Evolutionary conservation across 306 rosid genomes (phyloP), one percentile per base, ranked within the genome.

Genomic region (Cyclanthera cordifolia): DNA sequence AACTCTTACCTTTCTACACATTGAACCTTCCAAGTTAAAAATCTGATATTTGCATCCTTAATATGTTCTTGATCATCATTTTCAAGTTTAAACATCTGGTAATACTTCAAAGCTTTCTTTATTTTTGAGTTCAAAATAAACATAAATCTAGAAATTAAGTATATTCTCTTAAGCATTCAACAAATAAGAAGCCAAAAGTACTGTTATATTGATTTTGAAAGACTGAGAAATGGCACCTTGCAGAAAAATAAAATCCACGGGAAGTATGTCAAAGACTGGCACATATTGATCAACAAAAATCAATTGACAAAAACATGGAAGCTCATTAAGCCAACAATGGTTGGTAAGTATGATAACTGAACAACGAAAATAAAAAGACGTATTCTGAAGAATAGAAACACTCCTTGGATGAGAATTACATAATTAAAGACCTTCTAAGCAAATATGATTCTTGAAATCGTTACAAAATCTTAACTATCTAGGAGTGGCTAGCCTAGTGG

Each of bases 401-500:
- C 24, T 43, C 71, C 41, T 66, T 15, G 16, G 23, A 66, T 16
- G 55, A 25, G 28, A 41, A 46, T 66, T 43, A 24, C 54, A 66
- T 47, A 55, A 66, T 66, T 46, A 66, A 66, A 66, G 43, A 25
- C 55, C 55, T 43, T 64, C 53, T 66, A n/a, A 46, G 54, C 55
- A 51, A n/a, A n/a, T n/a, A n/a, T n/a, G n/a, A n/a, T n/a, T n/a
- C n/a, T n/a, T n/a, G n/a, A 69, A 49, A 51, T 68, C 59, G 30
- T 68, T 68, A 68, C 8, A 68, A 48, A 48, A 68, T 68, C 72
- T 67, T 8, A n/a, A n/a, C n/a, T n/a, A n/a, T n/a, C n/a, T n/a
- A n/a, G n/a, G n/a, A n/a, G n/a, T n/a, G n/a, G n/a, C n/a, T n/a
- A n/a, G n/a, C n/a, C n/a, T n/a, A n/a, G n/a, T n/a, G n/a, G n/a